phyloP scores from a whole-genome alignment of 352 stramenopile genomes.

The Phytophthora pseudosyringae region DNA sequence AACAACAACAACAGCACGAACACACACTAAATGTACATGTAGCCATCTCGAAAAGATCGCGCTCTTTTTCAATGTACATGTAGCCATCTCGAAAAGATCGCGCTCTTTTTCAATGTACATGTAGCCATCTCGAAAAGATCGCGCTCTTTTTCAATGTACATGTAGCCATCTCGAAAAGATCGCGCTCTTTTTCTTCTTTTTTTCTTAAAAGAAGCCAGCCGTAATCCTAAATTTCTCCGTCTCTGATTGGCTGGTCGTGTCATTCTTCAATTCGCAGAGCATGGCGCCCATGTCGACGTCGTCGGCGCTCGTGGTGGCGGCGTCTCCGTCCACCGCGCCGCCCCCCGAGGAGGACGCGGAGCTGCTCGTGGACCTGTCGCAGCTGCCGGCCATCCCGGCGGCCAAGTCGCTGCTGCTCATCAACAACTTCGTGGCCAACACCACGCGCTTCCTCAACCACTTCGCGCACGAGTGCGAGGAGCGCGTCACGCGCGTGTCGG shows the following conservation, averaged over 20 bases:
- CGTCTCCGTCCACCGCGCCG: constrained; percentile 8
- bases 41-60: not conserved
- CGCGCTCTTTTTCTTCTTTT: too few relatives aligned
- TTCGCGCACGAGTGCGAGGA: constrained; percentile 88
- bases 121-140: not conserved
- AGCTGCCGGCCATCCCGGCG: constrained; percentile 76
- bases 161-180: not conserved
- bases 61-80: not conserved
- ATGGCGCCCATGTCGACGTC: constrained; percentile 56
- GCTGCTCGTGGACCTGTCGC: constrained; percentile 77
- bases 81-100: not conserved
- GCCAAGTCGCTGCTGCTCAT: constrained; percentile 83
- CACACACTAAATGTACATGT: too few relatives aligned
- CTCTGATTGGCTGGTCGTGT: constrained; percentile 14
- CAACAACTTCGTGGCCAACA: constrained; percentile 91
- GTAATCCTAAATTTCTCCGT: constrained; percentile 10
- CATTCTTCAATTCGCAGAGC: constrained; percentile 31
- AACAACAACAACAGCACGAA: too few relatives aligned
- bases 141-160: too few relatives aligned
- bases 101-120: too few relatives aligned
- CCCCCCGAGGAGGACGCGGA: constrained; percentile 65
- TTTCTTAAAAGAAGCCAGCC: not conserved
- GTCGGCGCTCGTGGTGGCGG: constrained; percentile 57
- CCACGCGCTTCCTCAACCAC: constrained; percentile 87
- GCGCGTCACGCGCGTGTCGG: constrained; percentile 71